Evolutionary conservation across 805 yeast species (phyloP), one percentile per base, ranked within the genome.

Genomic region (Debaryomyces prosopidis): DNA sequence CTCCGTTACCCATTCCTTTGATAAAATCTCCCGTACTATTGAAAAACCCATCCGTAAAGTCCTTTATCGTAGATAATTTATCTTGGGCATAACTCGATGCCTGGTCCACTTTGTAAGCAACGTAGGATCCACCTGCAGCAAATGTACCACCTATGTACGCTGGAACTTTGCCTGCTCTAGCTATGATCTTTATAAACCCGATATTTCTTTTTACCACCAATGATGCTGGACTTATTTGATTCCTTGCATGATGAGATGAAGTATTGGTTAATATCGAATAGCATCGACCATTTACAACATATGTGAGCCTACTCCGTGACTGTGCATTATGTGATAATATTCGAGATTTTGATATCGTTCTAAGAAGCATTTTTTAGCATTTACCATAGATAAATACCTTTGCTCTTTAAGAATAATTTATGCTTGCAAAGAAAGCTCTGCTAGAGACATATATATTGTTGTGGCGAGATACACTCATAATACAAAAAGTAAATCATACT

Each of bases 61-160:
- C 96, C 44, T 80, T 80, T 19, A 85, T 71, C 46, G 81, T 73
- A 7, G 75, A 72, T 36, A 92, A 55, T 58, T 81, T 81, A 48
- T 87, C 96, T 44, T 75, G 75, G 0, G 96, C 81, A 55, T 79
- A 88, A 32, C 63, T 73, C 0, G 88, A 76, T 1, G 96, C 96
- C 64, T 92, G 95, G 43, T 90, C 95, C 8, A 91, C 87, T 63
- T 94, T 92, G 64, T 91, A 91, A 15, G 91, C 89, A 40, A 92
- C 84, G 60, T 90, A 94, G 2, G 96, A 85, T 0, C 96, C 96
- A 6, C 96, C 96, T 9, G 97, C 98, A 2, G 96, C 97, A 30
- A 90, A 66, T 0, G 96, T 90, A 6, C 96, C 91, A 1, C 97
- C 98, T 0, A 90, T 69, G 50, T 85, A 85, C 0, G 89, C 92